Percentiles rank a stretch among this genome's conserved stretches.
Evolutionary conservation across 75 land plant genomes (phyloP).

Genomic region (Picea sitchensis): DNA sequence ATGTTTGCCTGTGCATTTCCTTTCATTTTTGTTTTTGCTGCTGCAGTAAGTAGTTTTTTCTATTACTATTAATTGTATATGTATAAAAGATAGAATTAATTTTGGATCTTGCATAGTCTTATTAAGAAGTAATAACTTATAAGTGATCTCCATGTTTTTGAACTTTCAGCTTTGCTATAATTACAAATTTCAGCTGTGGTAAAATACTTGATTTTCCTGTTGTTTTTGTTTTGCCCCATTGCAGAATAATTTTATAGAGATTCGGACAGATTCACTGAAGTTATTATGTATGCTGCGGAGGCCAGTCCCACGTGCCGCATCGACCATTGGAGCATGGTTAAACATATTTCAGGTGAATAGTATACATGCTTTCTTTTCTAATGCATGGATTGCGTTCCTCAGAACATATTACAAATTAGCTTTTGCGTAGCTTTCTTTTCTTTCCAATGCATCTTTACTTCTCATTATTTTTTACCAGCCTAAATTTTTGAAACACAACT

Average conservation of each 20-base stretch:
- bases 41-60: slow-evolving; percentile 26
- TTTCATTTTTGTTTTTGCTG: slow-evolving; percentile 71
- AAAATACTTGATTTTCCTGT: background rate
- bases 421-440: background rate
- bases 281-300: slow-evolving; percentile 65
- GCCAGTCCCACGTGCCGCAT: slow-evolving; percentile 78
- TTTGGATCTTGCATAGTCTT: background rate
- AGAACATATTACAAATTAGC: background rate
- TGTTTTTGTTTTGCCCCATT: background rate
- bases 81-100: background rate
- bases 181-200: background rate
- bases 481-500: background rate
- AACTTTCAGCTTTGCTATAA: background rate
- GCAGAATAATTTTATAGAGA: slow-evolving; percentile 87
- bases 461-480: background rate
- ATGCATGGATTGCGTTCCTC: background rate
- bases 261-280: slow-evolving; percentile 87
- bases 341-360: slow-evolving; percentile 80
- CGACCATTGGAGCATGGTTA: slow-evolving; percentile 94
- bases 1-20: slow-evolving; percentile 98
- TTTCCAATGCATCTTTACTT: background rate
- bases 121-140: background rate
- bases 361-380: background rate
- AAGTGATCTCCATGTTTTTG: background rate
- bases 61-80: background rate